Conservation (phyloP, 345 rosid species). For the Anacardium occidentale region DNA sequence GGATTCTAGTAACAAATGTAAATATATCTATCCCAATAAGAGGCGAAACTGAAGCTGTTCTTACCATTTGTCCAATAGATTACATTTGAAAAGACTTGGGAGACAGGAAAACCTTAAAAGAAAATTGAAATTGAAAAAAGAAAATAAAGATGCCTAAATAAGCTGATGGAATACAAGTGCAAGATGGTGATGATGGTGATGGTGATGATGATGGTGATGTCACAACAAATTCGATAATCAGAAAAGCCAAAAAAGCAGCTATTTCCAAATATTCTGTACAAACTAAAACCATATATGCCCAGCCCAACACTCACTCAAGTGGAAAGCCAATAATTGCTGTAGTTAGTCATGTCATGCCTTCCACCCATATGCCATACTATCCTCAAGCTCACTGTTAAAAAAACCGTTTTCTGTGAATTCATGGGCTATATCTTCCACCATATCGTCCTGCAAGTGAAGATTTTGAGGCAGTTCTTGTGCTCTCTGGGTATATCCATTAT, state of each 20-base stretch:
- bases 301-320: slow-evolving; percentile 20
- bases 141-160: slow-evolving; percentile 21
- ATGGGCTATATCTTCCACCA: slow-evolving; percentile 59
- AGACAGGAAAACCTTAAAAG: slow-evolving; percentile 19
- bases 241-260: slow-evolving; percentile 26
- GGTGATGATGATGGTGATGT: no score
- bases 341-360: slow-evolving; percentile 54
- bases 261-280: slow-evolving; percentile 51
- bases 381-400: slow-evolving; percentile 71
- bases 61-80: slow-evolving; percentile 39
- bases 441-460: slow-evolving; percentile 56
- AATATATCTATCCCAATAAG: no score
- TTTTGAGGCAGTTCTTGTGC: slow-evolving; percentile 46
- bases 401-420: slow-evolving; percentile 60
- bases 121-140: neutral
- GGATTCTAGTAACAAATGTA: no score
- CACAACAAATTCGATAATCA: slow-evolving; percentile 45
- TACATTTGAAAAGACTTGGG: slow-evolving; percentile 58
- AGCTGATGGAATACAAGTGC: slow-evolving; percentile 33
- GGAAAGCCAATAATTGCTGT: slow-evolving; percentile 24
- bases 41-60: slow-evolving; percentile 22
- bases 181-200: no score
- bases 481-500: slow-evolving; percentile 46
- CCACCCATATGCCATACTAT: slow-evolving; percentile 63
- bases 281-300: slow-evolving; percentile 26